Evolutionary conservation across 23 red algal species (phyloP).

Genomic region (Gracilaria caudata): DNA sequence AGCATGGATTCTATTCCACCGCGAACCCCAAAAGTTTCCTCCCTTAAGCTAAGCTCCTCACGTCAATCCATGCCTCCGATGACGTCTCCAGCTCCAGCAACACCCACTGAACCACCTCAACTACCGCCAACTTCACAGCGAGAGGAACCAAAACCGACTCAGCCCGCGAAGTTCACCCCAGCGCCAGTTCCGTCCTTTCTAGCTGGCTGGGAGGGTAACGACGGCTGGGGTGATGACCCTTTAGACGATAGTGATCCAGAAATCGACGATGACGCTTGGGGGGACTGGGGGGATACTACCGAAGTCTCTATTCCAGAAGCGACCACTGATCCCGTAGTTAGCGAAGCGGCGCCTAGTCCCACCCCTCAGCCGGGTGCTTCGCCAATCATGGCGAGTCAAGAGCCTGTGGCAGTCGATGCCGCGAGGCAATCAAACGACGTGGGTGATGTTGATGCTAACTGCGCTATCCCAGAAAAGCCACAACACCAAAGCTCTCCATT

Average conservation of each 20-base stretch:
- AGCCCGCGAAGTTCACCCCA: not conserved
- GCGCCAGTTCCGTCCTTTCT: constrained; percentile 61
- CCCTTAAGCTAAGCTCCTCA: not conserved
- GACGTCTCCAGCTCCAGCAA: not conserved
- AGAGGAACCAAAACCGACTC: not conserved
- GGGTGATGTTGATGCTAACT: not conserved
- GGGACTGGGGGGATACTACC: constrained; percentile 17
- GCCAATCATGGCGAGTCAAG: not conserved
- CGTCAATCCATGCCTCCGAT: not conserved
- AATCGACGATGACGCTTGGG: constrained; percentile 44
- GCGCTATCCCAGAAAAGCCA: not conserved
- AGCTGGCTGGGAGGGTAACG: constrained; percentile 53
- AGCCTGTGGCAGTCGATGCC: not conserved
- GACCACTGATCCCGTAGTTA: not conserved
- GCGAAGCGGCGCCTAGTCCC: not conserved
- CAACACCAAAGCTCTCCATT: not conserved
- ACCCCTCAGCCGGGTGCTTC: not conserved
- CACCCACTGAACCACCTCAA: not conserved
- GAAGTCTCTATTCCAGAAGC: constrained; percentile 24
- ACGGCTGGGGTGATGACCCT: constrained; percentile 65
- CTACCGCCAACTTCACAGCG: not conserved
- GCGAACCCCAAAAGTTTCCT: constrained; percentile 3
- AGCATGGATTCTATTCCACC: not conserved
- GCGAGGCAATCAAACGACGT: not conserved
- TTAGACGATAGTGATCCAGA: constrained; percentile 34